Conservation (phyloP, 345 rosid genomes). For the Citrus australasica region DNA sequence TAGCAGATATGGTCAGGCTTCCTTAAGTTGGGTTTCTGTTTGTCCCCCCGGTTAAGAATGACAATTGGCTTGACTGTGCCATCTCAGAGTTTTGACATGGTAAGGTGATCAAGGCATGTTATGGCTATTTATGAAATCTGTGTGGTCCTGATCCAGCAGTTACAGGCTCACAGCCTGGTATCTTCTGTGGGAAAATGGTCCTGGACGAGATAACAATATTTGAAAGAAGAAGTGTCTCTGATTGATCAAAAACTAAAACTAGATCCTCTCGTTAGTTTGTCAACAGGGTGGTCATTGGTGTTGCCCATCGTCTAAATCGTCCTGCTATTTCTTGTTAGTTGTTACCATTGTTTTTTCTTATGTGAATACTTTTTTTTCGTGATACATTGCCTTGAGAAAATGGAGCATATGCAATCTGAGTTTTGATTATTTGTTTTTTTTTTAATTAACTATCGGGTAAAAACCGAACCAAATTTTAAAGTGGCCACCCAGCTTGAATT, state of each 20-base stretch:
- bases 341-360: not conserved
- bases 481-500: too few species aligned
- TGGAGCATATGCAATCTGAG: not conserved
- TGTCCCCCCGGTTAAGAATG: not conserved
- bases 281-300: not conserved
- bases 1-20: not conserved
- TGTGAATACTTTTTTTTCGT: not conserved
- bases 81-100: not conserved
- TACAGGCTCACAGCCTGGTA: not conserved
- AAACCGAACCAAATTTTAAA: not conserved
- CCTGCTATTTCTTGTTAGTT: not conserved
- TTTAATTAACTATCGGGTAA: not conserved
- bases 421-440: too few species aligned
- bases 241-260: not conserved
- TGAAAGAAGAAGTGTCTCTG: not conserved
- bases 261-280: not conserved
- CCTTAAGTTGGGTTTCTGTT: not conserved
- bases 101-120: not conserved
- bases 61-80: not conserved
- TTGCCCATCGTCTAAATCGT: not conserved
- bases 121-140: not conserved
- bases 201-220: not conserved
- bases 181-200: not conserved
- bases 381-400: not conserved
- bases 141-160: conserved; percentile 9